Percentiles rank a stretch among this genome's conserved stretches.
Conservation (phyloP, 768 basidiomycete genomes). For the Cystobasidiopsis lactophilus region DNA sequence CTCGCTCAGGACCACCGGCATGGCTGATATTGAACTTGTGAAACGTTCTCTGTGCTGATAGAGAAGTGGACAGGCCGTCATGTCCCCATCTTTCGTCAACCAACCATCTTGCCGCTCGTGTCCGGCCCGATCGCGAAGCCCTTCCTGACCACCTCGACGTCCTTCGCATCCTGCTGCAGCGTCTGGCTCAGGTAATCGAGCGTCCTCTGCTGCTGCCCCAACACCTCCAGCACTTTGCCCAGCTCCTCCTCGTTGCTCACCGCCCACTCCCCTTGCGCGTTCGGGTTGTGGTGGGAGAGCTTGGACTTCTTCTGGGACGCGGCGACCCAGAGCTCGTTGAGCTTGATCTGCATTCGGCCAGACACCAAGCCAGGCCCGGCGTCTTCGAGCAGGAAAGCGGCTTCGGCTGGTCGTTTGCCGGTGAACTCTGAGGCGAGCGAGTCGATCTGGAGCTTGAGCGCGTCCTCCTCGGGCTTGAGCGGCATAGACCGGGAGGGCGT, state of each 20-base stretch:
- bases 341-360: conserved; percentile 3
- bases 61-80: no score
- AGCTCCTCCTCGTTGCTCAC: conserved; percentile 7
- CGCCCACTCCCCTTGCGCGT: conserved; percentile 2
- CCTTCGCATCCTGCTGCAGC: background rate
- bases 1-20: no score
- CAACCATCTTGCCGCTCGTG: no score
- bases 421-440: background rate
- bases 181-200: conserved; percentile 8
- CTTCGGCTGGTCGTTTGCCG: background rate
- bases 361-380: background rate
- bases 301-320: conserved; percentile 9
- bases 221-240: conserved; percentile 9
- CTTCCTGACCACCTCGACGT: conserved; percentile 2
- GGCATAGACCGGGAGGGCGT: background rate
- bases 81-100: no score
- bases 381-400: background rate
- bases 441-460: conserved; percentile 1
- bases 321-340: conserved; percentile 10
- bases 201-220: conserved; percentile 11
- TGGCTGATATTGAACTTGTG: no score
- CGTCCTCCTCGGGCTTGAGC: background rate
- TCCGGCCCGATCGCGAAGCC: no score
- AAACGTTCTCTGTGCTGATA: no score
- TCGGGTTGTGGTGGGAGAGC: background rate